Percentiles rank a stretch among this genome's conserved stretches.
These are phyloP conservation scores for Spathaspora boniae DNA, from an alignment of 805 yeast species.

Conservation along the genomic window DNA sequence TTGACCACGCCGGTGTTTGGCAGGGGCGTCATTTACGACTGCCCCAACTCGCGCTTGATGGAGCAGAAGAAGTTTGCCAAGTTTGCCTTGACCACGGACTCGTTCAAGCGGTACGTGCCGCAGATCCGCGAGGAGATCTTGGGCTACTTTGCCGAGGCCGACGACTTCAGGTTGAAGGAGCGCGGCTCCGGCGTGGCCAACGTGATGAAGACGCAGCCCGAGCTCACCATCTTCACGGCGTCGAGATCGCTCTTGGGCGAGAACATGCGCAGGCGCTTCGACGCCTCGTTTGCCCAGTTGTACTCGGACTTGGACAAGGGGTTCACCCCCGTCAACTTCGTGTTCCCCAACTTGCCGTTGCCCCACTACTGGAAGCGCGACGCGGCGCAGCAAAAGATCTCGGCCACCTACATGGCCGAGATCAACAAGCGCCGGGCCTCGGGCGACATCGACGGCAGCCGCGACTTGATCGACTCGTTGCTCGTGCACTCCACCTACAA, in stretches of 20 bases:
- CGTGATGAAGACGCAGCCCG: constrained; percentile 85
- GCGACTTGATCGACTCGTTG: constrained; percentile 87
- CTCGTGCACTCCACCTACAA: constrained; percentile 82
- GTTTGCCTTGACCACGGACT: constrained; percentile 78
- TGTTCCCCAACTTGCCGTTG: constrained; percentile 89
- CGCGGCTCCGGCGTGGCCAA: constrained; percentile 48
- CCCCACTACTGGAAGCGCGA: constrained; percentile 85
- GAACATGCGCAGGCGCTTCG: constrained; percentile 81
- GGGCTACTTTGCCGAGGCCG: constrained; percentile 56
- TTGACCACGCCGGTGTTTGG: constrained; percentile 99
- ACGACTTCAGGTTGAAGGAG: constrained; percentile 41
- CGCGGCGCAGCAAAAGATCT: constrained; percentile 77
- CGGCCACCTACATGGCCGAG: constrained; percentile 75
- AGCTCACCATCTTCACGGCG: constrained; percentile 94
- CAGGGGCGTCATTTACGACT: constrained; percentile 94
- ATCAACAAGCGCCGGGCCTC: constrained; percentile 69
- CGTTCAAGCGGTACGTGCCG: constrained; percentile 85
- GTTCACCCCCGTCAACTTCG: constrained; percentile 93
- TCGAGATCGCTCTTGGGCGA: constrained; percentile 88
- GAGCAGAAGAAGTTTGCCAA: constrained; percentile 98
- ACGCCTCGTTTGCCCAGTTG: constrained; percentile 76
- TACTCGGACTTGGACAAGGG: constrained; percentile 95
- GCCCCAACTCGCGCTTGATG: constrained; percentile 91
- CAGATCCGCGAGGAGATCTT: constrained; percentile 74
- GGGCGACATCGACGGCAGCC: constrained; percentile 69